These are phyloP conservation scores for Mycosarcoma maydis DNA, from an alignment of 1,284 basidiomycete genomes.

Conservation along the genomic window DNA sequence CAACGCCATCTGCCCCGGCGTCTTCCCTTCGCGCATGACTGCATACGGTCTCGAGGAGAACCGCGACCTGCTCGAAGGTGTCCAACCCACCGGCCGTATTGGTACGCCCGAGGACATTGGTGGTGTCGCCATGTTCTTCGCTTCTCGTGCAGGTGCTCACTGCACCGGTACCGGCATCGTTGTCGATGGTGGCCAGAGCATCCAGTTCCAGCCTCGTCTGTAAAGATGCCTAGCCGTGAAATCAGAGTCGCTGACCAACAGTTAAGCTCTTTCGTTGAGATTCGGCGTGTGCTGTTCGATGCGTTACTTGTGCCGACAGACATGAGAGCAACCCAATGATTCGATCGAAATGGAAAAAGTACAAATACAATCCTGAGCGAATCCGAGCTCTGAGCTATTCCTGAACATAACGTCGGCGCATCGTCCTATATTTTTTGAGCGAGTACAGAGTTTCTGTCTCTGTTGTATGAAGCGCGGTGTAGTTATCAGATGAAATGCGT, in stretches of 20 bases:
- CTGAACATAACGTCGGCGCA: constrained; percentile 53
- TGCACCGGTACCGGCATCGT: constrained; percentile 76
- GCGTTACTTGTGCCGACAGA: too few relatives aligned
- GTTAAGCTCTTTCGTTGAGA: neutral
- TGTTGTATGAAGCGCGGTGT: constrained; percentile 4
- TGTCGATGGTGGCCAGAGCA: constrained; percentile 75
- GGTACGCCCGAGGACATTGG: constrained; percentile 79
- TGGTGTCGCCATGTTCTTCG: constrained; percentile 78
- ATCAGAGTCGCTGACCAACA: neutral
- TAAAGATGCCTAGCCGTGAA: constrained; percentile 1
- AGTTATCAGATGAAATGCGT: neutral
- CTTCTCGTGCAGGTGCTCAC: constrained; percentile 77
- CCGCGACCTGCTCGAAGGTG: constrained; percentile 61
- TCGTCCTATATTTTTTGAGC: constrained; percentile 64
- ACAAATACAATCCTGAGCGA: constrained; percentile 17
- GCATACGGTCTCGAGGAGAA: constrained; percentile 75
- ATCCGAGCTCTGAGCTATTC: constrained; percentile 3
- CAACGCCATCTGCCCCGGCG: constrained; percentile 82
- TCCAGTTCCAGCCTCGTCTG: constrained; percentile 58
- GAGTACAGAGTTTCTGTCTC: constrained; percentile 64
- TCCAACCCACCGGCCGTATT: constrained; percentile 70
- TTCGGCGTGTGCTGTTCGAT: too few relatives aligned
- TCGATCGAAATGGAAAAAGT: neutral
- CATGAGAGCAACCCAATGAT: neutral
- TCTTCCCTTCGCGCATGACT: constrained; percentile 89